phyloP scores from a whole-genome alignment of 495 filamentous ascomycete genomes.

The Podospora sp. region DNA sequence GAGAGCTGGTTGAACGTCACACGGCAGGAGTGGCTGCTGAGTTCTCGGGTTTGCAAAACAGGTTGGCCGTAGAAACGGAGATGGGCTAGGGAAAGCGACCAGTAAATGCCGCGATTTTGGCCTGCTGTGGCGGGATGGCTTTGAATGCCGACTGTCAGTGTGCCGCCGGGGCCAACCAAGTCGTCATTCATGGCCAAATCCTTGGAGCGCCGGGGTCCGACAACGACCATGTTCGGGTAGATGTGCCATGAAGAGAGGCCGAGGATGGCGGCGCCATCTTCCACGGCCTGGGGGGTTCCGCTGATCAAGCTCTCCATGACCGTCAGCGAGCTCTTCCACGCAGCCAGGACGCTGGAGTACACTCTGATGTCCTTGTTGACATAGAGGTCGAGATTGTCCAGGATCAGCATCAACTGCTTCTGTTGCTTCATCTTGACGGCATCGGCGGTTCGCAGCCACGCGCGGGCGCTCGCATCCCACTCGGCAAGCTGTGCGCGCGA shows the following conservation, averaged over 20 bases:
- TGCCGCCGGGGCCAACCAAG: constrained; percentile 30
- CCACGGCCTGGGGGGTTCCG: constrained; percentile 29
- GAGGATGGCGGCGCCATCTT: constrained; percentile 32
- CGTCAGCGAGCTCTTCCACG: constrained; percentile 33
- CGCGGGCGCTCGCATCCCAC: constrained; percentile 44
- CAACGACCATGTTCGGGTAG: constrained; percentile 41
- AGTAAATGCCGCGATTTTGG: constrained; percentile 15
- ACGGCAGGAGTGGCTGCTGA: neutral
- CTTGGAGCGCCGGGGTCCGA: constrained; percentile 11
- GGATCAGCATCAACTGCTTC: constrained; percentile 36
- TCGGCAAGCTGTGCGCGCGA: constrained; percentile 32
- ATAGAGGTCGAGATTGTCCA: constrained; percentile 36
- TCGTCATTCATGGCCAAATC: constrained; percentile 31
- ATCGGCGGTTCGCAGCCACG: constrained; percentile 43
- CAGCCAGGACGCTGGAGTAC: constrained; percentile 36
- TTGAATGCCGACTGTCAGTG: constrained; percentile 32
- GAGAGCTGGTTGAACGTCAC: constrained; percentile 4
- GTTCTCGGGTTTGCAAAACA: neutral
- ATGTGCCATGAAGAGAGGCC: constrained; percentile 44
- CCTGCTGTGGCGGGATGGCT: constrained; percentile 3
- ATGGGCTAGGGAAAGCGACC: constrained; percentile 26
- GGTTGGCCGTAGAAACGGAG: constrained; percentile 25
- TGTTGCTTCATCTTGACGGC: constrained; percentile 24
- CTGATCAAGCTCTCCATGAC: constrained; percentile 33
- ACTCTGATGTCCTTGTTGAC: constrained; percentile 24